Conservation (phyloP, 495 filamentous ascomycete species). For the Lichenothelia convexa region DNA sequence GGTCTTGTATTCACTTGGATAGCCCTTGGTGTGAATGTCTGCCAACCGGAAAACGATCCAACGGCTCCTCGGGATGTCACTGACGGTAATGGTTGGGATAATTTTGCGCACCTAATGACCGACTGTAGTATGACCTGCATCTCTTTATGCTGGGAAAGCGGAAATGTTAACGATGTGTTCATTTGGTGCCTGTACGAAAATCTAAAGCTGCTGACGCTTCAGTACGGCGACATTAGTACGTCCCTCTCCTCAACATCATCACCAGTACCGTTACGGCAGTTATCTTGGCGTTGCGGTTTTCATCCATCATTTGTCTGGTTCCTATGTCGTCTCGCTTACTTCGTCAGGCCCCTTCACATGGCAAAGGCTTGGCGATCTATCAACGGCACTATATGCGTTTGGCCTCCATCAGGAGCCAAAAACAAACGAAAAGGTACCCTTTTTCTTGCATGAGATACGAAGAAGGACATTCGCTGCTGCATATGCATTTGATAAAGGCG, state of each 20-base stretch:
- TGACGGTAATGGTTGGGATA: conserved; percentile 11
- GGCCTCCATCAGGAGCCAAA: conserved; percentile 37
- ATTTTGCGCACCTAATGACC: conserved; percentile 13
- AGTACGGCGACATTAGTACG: conserved; percentile 11
- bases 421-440: conserved; percentile 26
- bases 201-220: conserved; percentile 9
- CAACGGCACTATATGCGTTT: conserved; percentile 35
- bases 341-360: conserved; percentile 30
- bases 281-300: no score
- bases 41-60: conserved; percentile 21
- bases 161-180: conserved; percentile 19
- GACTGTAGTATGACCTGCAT: conserved; percentile 16
- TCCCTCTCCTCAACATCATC: not conserved
- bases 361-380: conserved; percentile 32
- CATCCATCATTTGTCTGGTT: no score
- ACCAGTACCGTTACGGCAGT: conserved; percentile 18
- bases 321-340: no score
- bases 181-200: conserved; percentile 20
- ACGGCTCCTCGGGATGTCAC: conserved; percentile 16
- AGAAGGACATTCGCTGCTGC: conserved; percentile 34
- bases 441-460: conserved; percentile 32
- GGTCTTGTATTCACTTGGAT: conserved; percentile 33
- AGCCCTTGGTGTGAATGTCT: conserved; percentile 23
- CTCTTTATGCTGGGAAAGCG: conserved; percentile 16
- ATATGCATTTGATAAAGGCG: conserved; percentile 32